A percentile compares a stretch with the other conserved stretches of the same genome.
Conservation (phyloP, 768 basidiomycete species). For the Cubamyces sp. region DNA sequence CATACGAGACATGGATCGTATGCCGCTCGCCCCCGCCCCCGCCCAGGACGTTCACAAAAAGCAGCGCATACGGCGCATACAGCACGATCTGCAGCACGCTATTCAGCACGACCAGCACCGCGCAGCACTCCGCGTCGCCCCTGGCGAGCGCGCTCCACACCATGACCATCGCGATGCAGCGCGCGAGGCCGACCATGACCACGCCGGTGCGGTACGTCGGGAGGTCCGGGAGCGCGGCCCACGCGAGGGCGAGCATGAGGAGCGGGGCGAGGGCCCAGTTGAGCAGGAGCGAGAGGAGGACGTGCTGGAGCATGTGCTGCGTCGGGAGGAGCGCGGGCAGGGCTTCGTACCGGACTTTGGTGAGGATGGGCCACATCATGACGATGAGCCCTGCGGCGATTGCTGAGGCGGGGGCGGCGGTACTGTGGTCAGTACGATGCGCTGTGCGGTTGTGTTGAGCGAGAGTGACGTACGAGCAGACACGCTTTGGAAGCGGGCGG, state of each 20-base stretch:
- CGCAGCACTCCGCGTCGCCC: slow-evolving; percentile 28
- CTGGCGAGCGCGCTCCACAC: slow-evolving; percentile 46
- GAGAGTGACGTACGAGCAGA: slow-evolving; percentile 68
- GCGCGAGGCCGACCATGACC: slow-evolving; percentile 79
- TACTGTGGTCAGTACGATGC: too few species aligned
- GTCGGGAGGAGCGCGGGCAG: slow-evolving; percentile 61
- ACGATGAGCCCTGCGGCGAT: slow-evolving; percentile 81
- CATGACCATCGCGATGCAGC: slow-evolving; percentile 60
- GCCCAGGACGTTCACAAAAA: slow-evolving; percentile 76
- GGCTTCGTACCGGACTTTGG: slow-evolving; percentile 76
- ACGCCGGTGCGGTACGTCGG: slow-evolving; percentile 77
- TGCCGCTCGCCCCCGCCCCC: slow-evolving; percentile 38
- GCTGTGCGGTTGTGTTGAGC: background rate
- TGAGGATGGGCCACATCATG: slow-evolving; percentile 88
- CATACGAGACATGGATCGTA: slow-evolving; percentile 55
- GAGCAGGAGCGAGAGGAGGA: slow-evolving; percentile 65
- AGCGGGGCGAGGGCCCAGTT: slow-evolving; percentile 86
- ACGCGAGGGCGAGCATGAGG: slow-evolving; percentile 83
- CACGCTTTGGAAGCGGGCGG: slow-evolving; percentile 65
- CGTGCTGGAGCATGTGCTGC: slow-evolving; percentile 62
- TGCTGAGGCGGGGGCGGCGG: slow-evolving; percentile 45
- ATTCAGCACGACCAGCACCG: slow-evolving; percentile 78
- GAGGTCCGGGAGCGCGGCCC: slow-evolving; percentile 83
- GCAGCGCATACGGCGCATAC: slow-evolving; percentile 71
- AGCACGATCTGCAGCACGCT: slow-evolving; percentile 78